Evolutionary conservation across 2,329 filamentous ascomycete species (phyloP).

Genomic region (Aspergillus sp.): DNA sequence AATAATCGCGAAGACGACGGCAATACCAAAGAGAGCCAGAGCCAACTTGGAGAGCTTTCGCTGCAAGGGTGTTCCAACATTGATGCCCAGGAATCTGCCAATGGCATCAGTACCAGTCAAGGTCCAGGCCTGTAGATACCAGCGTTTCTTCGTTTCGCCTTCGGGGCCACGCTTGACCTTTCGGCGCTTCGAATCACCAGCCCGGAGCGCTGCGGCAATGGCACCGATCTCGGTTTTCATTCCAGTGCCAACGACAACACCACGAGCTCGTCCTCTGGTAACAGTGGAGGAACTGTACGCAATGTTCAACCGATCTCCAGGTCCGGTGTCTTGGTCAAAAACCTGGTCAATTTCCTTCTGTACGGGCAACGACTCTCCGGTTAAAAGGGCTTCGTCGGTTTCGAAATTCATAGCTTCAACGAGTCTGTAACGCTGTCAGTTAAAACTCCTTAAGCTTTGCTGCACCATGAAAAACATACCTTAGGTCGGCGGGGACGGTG

Average conservation of each 20-base stretch:
- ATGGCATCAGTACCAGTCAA: conserved; percentile 55
- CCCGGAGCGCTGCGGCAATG: conserved; percentile 60
- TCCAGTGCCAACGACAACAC: conserved; percentile 57
- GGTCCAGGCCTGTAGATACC: conserved; percentile 48
- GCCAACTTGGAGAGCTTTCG: conserved; percentile 65
- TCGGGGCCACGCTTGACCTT: conserved; percentile 49
- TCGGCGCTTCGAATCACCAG: conserved; percentile 50
- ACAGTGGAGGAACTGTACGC: conserved; percentile 60
- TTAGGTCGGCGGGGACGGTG: conserved; percentile 58
- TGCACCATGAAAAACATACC: conserved; percentile 31
- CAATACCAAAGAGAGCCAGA: conserved; percentile 61
- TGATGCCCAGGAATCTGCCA: conserved; percentile 62
- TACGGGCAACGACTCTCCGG: conserved; percentile 59
- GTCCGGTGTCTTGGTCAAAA: conserved; percentile 50
- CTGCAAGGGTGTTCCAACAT: conserved; percentile 65
- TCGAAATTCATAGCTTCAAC: conserved; percentile 66
- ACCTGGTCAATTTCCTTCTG: conserved; percentile 44
- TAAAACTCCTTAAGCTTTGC: too few species aligned
- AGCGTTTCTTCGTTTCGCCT: conserved; percentile 48
- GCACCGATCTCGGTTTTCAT: conserved; percentile 62
- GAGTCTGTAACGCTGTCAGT: conserved; percentile 26
- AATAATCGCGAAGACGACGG: conserved; percentile 64
- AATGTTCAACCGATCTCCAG: conserved; percentile 58
- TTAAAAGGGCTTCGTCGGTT: conserved; percentile 64
- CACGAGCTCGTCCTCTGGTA: conserved; percentile 56